phyloP scores from a whole-genome alignment of 73 alveolate species.

The Paramecium caudatum region DNA sequence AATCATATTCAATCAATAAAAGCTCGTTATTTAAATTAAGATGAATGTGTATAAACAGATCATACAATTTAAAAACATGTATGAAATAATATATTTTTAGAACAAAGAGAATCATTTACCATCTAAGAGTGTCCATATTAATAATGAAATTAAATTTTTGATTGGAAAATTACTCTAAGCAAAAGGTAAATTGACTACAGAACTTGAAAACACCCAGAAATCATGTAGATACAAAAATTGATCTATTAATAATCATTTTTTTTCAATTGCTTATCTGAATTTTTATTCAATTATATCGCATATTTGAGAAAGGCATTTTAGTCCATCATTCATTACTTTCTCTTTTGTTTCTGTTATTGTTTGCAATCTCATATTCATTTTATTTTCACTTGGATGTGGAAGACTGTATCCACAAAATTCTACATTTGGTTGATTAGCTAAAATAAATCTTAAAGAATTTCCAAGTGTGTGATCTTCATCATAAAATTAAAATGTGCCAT shows the following conservation, averaged over 20 bases:
- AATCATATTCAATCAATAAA: slow-evolving; percentile 25
- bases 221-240: slow-evolving; percentile 50
- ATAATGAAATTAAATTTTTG: slow-evolving; percentile 60
- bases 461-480: slow-evolving; percentile 97
- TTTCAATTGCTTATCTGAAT: slow-evolving; percentile 55
- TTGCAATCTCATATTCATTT: slow-evolving; percentile 92
- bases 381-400: slow-evolving; percentile 95
- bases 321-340: slow-evolving; percentile 72
- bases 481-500: slow-evolving; percentile 88
- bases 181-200: slow-evolving; percentile 51
- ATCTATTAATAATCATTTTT: slow-evolving; percentile 14
- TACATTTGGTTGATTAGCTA: slow-evolving; percentile 86
- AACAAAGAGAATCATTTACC: slow-evolving; percentile 61
- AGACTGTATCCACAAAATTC: slow-evolving; percentile 92
- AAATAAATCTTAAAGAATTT: slow-evolving; percentile 85
- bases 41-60: slow-evolving; percentile 18
- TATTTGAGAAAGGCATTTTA: slow-evolving; percentile 49
- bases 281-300: slow-evolving; percentile 74
- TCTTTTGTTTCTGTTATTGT: slow-evolving; percentile 76
- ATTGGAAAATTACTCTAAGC: slow-evolving; percentile 65
- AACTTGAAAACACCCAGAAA: slow-evolving; percentile 49
- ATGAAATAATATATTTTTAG: not conserved
- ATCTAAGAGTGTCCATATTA: slow-evolving; percentile 66
- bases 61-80: slow-evolving; percentile 8
- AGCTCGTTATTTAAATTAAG: slow-evolving; percentile 35